Conservation (phyloP, 306 rosid species). For the Begonia masoniana region DNA sequence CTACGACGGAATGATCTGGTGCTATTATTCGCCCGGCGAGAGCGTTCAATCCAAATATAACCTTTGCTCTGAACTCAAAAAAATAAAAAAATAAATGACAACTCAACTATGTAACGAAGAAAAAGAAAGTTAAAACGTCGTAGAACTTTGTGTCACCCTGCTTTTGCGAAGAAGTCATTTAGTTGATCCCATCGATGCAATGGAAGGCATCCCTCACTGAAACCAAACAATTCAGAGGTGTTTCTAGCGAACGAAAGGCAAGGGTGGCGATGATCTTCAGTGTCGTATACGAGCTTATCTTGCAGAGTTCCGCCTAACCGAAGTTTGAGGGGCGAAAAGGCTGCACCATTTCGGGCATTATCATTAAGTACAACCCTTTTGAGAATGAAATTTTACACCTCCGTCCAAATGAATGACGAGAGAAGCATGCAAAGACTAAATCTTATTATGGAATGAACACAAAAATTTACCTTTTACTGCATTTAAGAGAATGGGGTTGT, state of each 20-base stretch:
- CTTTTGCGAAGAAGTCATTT: slow-evolving; percentile 53
- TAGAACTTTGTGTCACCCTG: slow-evolving; percentile 44
- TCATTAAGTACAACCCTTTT: not conserved
- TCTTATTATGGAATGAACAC: not conserved
- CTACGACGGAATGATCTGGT: slow-evolving; percentile 25
- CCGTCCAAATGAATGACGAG: not conserved
- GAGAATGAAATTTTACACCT: not conserved
- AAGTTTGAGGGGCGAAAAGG: slow-evolving; percentile 77
- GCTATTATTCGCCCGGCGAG: slow-evolving; percentile 42
- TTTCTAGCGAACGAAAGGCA: slow-evolving; percentile 44
- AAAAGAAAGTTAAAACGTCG: not conserved
- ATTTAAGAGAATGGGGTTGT: slow-evolving; percentile 46
- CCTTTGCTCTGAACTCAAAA: slow-evolving; percentile 54
- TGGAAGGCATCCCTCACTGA: slow-evolving; percentile 70
- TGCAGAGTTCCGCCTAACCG: slow-evolving; percentile 87
- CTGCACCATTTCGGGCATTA: slow-evolving; percentile 35
- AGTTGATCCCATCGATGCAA: slow-evolving; percentile 84
- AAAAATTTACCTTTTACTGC: slow-evolving; percentile 58
- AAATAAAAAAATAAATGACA: not conserved
- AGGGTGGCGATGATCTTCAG: slow-evolving; percentile 32
- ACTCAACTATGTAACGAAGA: slow-evolving; percentile 5
- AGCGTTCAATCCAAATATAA: slow-evolving; percentile 80
- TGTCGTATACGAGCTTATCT: slow-evolving; percentile 66
- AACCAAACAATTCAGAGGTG: slow-evolving; percentile 43
- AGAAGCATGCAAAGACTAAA: no score